Evolutionary conservation across 169 alveolate genomes (phyloP).

Genomic region (Plasmodium chabaudi): DNA sequence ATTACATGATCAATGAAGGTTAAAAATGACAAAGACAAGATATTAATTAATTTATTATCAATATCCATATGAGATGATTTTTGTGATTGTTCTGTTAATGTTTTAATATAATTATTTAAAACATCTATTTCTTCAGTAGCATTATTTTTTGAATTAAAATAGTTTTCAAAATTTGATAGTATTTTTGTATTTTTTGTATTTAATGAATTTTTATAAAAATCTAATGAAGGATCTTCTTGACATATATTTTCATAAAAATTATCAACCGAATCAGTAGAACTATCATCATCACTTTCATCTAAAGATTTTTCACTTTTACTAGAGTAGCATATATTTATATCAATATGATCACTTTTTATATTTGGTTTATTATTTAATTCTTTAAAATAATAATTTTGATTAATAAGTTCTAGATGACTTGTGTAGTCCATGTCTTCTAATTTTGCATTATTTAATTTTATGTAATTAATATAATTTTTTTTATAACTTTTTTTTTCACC

Average conservation of each 20-base stretch:
- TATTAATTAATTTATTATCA: slow-evolving; percentile 67
- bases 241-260: slow-evolving; percentile 60
- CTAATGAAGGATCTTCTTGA: slow-evolving; percentile 29
- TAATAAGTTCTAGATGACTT: slow-evolving; percentile 7
- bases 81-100: slow-evolving; percentile 15
- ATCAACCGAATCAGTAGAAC: slow-evolving; percentile 36
- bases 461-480: slow-evolving; percentile 1
- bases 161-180: background rate
- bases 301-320: slow-evolving; percentile 68
- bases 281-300: slow-evolving; percentile 57
- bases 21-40: slow-evolving; percentile 59
- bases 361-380: slow-evolving; percentile 5
- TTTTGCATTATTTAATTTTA: background rate
- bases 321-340: slow-evolving; percentile 44
- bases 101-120: slow-evolving; percentile 59
- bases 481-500: slow-evolving; percentile 9
- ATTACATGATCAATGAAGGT: slow-evolving; percentile 68
- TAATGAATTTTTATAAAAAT: slow-evolving; percentile 64
- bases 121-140: slow-evolving; percentile 58
- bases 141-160: slow-evolving; percentile 22
- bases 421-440: slow-evolving; percentile 13
- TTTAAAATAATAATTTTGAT: slow-evolving; percentile 5
- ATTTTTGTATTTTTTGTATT: slow-evolving; percentile 14
- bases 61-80: slow-evolving; percentile 24
- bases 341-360: slow-evolving; percentile 30